phyloP scores from a whole-genome alignment of 73 alveolate species.

The Urostyla sp. region DNA sequence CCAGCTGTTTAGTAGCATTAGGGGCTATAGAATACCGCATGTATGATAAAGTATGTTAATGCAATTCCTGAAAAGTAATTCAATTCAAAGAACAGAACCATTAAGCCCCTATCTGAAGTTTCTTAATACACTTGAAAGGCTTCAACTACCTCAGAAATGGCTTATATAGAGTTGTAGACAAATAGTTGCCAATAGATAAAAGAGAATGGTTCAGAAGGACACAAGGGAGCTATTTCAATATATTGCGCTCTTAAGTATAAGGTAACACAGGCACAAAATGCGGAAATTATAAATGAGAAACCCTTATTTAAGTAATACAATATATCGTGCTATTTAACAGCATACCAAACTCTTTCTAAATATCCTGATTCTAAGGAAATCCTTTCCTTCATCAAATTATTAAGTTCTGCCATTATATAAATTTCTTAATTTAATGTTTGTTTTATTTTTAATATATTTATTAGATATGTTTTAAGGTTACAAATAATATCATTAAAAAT shows the following conservation, averaged over 20 bases:
- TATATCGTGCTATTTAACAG: neutral
- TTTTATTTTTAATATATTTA: too few relatives aligned
- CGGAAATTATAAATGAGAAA: slow-evolving; percentile 6
- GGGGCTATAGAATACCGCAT: slow-evolving; percentile 22
- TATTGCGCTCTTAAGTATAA: neutral
- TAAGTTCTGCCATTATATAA: too few relatives aligned
- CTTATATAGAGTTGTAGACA: slow-evolving; percentile 29
- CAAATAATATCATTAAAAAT: too few relatives aligned
- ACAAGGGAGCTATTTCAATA: neutral
- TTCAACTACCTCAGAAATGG: slow-evolving; percentile 17
- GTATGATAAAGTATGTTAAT: slow-evolving; percentile 1
- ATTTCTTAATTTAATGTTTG: too few relatives aligned
- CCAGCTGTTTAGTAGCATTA: slow-evolving; percentile 34
- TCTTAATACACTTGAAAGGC: slow-evolving; percentile 19
- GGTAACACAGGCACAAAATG: slow-evolving; percentile 13
- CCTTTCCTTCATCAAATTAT: too few relatives aligned
- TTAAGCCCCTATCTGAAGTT: slow-evolving; percentile 23
- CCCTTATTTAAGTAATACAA: slow-evolving; percentile 4
- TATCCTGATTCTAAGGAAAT: slow-evolving; percentile 40
- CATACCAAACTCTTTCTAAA: slow-evolving; percentile 31
- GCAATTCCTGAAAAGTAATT: slow-evolving; percentile 21
- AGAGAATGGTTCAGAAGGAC: slow-evolving; percentile 27
- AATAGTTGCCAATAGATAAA: slow-evolving; percentile 37
- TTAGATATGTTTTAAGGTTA: too few relatives aligned
- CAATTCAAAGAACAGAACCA: slow-evolving; percentile 28